Percentiles rank a stretch among this genome's conserved stretches.
phyloP scores from a whole-genome alignment of 257 asterid genomes.

The Cordia subcordata region DNA sequence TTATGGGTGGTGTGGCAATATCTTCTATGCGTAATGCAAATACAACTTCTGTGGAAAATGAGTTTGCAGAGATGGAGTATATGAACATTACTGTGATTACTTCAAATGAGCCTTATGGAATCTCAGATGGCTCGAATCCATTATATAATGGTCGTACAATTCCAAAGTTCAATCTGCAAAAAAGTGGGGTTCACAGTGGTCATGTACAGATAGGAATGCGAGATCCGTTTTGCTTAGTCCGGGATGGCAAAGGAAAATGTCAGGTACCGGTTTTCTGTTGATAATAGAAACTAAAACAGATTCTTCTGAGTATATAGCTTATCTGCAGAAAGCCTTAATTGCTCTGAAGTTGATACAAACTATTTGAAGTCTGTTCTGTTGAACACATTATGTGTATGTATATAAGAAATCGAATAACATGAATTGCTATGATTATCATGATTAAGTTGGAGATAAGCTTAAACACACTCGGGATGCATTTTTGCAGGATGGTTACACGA shows the following conservation, averaged over 20 bases:
- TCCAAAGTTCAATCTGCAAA: slow-evolving; percentile 46
- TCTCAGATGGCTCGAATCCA: slow-evolving; percentile 71
- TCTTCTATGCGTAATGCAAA: slow-evolving; percentile 54
- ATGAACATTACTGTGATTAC: slow-evolving; percentile 75
- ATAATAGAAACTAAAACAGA: neutral
- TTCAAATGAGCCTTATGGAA: slow-evolving; percentile 64
- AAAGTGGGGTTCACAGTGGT: slow-evolving; percentile 70
- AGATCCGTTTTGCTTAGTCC: slow-evolving; percentile 65
- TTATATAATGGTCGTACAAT: slow-evolving; percentile 41
- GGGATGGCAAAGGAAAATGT: slow-evolving; percentile 64
- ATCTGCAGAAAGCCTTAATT: too few species aligned
- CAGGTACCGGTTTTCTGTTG: slow-evolving; percentile 32
- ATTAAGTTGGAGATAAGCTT: too few species aligned
- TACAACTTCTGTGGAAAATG: slow-evolving; percentile 51
- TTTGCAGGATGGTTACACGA: slow-evolving; percentile 69
- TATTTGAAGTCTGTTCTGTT: too few species aligned
- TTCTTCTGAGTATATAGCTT: too few species aligned
- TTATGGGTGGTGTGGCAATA: slow-evolving; percentile 71
- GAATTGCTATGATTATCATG: too few species aligned
- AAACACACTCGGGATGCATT: too few species aligned
- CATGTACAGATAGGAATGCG: slow-evolving; percentile 67
- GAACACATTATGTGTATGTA: too few species aligned
- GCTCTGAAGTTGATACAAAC: too few species aligned
- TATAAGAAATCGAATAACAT: too few species aligned
- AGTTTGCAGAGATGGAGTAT: slow-evolving; percentile 72